phyloP scores from a whole-genome alignment of 257 asterid genomes.

The Prunella vulgaris region DNA sequence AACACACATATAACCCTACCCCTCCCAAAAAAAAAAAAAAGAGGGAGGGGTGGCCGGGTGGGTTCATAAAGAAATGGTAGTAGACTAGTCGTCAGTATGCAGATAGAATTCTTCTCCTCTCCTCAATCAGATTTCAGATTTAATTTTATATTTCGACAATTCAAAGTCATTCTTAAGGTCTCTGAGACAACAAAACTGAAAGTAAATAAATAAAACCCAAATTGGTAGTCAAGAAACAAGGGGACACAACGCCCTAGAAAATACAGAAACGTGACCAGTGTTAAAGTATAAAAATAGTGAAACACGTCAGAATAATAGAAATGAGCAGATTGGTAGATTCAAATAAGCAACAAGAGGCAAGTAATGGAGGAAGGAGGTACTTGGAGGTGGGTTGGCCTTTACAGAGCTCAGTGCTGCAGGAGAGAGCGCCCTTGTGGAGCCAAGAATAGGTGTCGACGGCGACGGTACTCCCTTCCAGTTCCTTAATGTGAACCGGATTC shows the following conservation, averaged over 20 bases:
- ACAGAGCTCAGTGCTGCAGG: conserved; percentile 95
- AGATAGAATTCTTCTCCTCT: not conserved
- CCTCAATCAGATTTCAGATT: not conserved
- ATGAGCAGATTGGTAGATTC: not conserved
- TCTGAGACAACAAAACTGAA: not conserved
- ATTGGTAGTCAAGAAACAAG: not conserved
- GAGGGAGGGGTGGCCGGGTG: no score
- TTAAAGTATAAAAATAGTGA: not conserved
- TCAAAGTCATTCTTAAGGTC: conserved; percentile 5
- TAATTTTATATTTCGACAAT: not conserved
- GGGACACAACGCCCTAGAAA: not conserved
- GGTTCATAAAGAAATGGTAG: not conserved
- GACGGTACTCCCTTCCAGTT: conserved; percentile 66
- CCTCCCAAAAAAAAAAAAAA: no score
- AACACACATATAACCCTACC: not conserved
- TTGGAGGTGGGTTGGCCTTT: conserved; percentile 83
- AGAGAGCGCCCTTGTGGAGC: conserved; percentile 98
- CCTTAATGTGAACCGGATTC: conserved; percentile 78
- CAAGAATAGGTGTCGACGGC: conserved; percentile 95
- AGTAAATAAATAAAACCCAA: not conserved
- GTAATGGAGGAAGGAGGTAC: conserved; percentile 30
- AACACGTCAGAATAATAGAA: not conserved
- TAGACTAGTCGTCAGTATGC: not conserved
- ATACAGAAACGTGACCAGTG: not conserved
- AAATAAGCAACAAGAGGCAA: not conserved